A percentile compares a stretch with the other conserved stretches of the same genome.
Evolutionary conservation across 345 rosid genomes (phyloP).

Genomic region (Moringa oleifera): DNA sequence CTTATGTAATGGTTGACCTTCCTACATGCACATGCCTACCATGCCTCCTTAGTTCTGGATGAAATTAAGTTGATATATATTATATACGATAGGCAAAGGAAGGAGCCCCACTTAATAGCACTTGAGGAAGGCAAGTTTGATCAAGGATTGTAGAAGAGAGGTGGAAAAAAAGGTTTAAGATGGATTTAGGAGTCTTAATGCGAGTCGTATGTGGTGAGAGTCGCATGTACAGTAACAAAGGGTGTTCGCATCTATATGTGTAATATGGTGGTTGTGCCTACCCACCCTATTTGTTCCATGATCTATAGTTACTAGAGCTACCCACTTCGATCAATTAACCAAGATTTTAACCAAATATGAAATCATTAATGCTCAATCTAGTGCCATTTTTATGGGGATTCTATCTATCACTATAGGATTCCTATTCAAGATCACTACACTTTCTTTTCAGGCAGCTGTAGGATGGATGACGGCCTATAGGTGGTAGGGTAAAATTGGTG

Average conservation of each 20-base stretch:
- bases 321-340: too few relatives aligned
- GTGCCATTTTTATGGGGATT: slow-evolving; percentile 18
- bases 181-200: slow-evolving; percentile 9
- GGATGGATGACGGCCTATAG: slow-evolving; percentile 15
- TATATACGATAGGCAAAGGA: background rate
- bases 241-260: slow-evolving; percentile 11
- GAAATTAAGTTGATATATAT: background rate
- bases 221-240: slow-evolving; percentile 9
- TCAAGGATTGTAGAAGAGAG: background rate
- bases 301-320: slow-evolving; percentile 8
- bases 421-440: slow-evolving; percentile 17
- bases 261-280: slow-evolving; percentile 17
- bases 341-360: background rate
- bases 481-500: slow-evolving; percentile 18
- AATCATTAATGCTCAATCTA: slow-evolving; percentile 13
- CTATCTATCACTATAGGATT: too few relatives aligned
- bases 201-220: slow-evolving; percentile 11
- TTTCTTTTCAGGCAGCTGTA: slow-evolving; percentile 11
- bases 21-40: background rate
- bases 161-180: slow-evolving; percentile 5
- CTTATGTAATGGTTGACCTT: background rate
- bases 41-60: background rate
- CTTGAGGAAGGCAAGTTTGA: background rate
- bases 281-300: slow-evolving; percentile 15
- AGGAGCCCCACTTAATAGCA: background rate